Conservation (phyloP, 305 asterid species). For the Fraxinus nigra region DNA sequence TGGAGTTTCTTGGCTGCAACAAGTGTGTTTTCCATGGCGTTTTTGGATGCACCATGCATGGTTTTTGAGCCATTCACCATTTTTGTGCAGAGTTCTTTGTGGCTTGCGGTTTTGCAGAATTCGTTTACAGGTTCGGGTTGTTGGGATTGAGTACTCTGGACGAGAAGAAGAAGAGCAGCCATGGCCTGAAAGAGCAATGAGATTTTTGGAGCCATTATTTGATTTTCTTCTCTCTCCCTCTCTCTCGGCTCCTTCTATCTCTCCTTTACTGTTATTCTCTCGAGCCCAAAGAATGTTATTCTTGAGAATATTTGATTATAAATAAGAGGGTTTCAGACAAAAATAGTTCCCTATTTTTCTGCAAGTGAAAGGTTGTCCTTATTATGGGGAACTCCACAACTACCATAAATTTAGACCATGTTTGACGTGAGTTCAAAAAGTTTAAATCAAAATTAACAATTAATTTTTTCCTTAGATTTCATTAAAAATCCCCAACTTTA, state of each 20-base stretch:
- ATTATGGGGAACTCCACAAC: neutral
- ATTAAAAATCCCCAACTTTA: too few species aligned
- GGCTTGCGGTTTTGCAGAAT: constrained; percentile 22
- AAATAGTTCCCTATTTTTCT: neutral
- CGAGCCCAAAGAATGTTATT: neutral
- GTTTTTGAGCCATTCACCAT: constrained; percentile 23
- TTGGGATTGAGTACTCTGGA: neutral
- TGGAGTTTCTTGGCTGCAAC: constrained; percentile 8
- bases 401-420: too few species aligned
- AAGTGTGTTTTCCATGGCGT: constrained; percentile 23
- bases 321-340: neutral
- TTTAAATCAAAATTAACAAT: too few species aligned
- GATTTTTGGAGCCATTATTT: neutral
- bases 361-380: neutral
- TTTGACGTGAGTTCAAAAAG: too few species aligned
- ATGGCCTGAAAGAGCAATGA: neutral
- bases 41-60: constrained; percentile 17
- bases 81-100: constrained; percentile 21
- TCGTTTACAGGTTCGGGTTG: neutral
- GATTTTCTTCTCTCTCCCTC: neutral
- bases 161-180: neutral
- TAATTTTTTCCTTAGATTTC: too few species aligned
- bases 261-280: neutral
- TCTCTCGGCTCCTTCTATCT: neutral
- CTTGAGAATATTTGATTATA: neutral